A percentile compares a stretch with the other conserved stretches of the same genome.
Conservation (phyloP, 2,329 filamentous ascomycete genomes). For the Talaromyces rugulosus region DNA sequence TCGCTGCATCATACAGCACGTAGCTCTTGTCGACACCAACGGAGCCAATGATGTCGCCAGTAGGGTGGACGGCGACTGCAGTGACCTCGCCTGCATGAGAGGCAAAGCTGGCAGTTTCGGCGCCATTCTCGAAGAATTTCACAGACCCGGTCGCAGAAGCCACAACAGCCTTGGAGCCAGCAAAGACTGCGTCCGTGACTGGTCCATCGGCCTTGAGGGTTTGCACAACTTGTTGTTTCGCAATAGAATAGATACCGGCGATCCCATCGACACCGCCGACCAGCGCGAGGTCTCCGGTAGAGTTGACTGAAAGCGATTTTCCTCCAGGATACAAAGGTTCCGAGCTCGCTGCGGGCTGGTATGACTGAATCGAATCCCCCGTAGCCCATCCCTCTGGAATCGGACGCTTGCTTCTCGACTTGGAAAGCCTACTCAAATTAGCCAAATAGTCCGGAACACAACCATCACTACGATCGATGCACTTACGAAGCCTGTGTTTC, state of each 20-base stretch:
- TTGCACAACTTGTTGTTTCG: slow-evolving; percentile 69
- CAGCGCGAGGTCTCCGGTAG: slow-evolving; percentile 62
- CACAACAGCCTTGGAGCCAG: slow-evolving; percentile 64
- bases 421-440: slow-evolving; percentile 63
- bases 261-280: slow-evolving; percentile 69
- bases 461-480: background rate
- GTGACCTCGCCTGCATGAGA: slow-evolving; percentile 80
- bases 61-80: slow-evolving; percentile 74
- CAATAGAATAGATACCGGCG: slow-evolving; percentile 73
- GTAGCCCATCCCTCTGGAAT: slow-evolving; percentile 83
- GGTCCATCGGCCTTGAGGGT: slow-evolving; percentile 61
- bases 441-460: background rate
- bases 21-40: slow-evolving; percentile 91
- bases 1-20: slow-evolving; percentile 75
- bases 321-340: slow-evolving; percentile 59
- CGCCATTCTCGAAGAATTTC: slow-evolving; percentile 72
- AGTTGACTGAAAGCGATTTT: slow-evolving; percentile 55
- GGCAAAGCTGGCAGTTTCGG: slow-evolving; percentile 64
- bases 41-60: slow-evolving; percentile 76
- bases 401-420: slow-evolving; percentile 82
- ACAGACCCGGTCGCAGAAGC: slow-evolving; percentile 72
- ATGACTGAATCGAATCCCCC: slow-evolving; percentile 62
- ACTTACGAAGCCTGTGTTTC: slow-evolving; percentile 74
- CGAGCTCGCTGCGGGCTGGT: slow-evolving; percentile 51
- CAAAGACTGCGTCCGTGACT: slow-evolving; percentile 60